These are phyloP conservation scores for Galerina marginata DNA, from an alignment of 768 basidiomycete genomes.

Conservation along the genomic window DNA sequence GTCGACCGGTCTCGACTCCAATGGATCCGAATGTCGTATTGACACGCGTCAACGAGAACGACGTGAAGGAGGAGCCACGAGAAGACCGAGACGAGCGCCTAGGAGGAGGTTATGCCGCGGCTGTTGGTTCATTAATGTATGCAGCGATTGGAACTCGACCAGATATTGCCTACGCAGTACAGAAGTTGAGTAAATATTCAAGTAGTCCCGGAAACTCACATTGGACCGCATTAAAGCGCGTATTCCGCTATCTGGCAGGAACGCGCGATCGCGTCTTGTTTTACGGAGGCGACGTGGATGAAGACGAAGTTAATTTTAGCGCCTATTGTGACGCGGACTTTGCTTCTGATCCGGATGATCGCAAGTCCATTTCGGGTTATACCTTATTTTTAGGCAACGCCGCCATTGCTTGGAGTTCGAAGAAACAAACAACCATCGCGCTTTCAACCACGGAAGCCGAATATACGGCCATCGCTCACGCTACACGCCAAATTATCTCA, in stretches of 20 bases:
- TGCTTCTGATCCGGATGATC: slow-evolving; percentile 7
- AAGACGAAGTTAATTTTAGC: slow-evolving; percentile 2
- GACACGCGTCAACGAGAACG: slow-evolving; percentile 13
- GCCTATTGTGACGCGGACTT: slow-evolving; percentile 25
- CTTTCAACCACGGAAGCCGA: slow-evolving; percentile 10
- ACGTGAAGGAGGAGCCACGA: background rate
- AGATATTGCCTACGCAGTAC: background rate
- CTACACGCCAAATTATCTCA: slow-evolving; percentile 1
- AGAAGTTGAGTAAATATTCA: slow-evolving; percentile 4
- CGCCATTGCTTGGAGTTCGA: slow-evolving; percentile 6
- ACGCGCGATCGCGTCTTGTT: slow-evolving; percentile 11
- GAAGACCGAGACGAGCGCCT: background rate
- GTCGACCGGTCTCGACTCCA: background rate
- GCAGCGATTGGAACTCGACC: slow-evolving; percentile 33
- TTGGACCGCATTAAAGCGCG: slow-evolving; percentile 42
- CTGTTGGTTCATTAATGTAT: background rate
- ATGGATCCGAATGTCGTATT: background rate
- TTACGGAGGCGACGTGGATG: slow-evolving; percentile 6
- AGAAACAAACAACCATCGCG: slow-evolving; percentile 2
- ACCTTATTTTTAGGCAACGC: slow-evolving; percentile 37
- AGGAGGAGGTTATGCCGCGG: background rate
- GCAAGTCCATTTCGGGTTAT: slow-evolving; percentile 21
- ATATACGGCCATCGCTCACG: slow-evolving; percentile 8
- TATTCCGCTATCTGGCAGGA: slow-evolving; percentile 45
- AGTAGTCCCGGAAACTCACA: slow-evolving; percentile 37